Base-by-base conservation (phyloP, 768 basidiomycete genomes). In the Mycena metata region DNA sequence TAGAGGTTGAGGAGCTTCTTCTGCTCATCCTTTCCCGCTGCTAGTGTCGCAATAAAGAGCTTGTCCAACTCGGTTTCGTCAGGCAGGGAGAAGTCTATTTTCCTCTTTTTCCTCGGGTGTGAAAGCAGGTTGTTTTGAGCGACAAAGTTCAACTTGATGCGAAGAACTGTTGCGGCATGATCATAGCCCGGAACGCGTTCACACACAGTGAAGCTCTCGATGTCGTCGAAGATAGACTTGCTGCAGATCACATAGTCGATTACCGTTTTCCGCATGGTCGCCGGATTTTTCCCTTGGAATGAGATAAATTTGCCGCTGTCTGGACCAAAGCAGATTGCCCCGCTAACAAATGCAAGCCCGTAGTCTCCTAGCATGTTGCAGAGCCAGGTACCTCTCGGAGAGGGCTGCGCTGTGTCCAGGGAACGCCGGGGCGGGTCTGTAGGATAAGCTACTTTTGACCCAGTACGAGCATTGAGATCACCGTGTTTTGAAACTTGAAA, bases 171-270 rank as follows among this genome's bases (percentile, higher is more conserved):
- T n/a, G n/a, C 57, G 2, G 65, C 57, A n/a, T 66, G 65, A 39
- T 66, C 65, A 21, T 52, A 66, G 1, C 58, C 65, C 1, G 17
- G 9, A 0, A 42, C 16, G 9, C 26, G n/a, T 13, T 60, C 51
- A 9, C 7, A 2, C 9, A 67, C 42, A 1, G 24, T 47, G 35
- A 67, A 67, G 5, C 11, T 3, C 1, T 19, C 17, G 17, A 67
- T 55, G 0, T 41, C 17, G 12, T 30, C 6, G 30, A n/a, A 67
- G 2, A 54, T 33, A 33, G 35, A 24, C 16, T 12, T n/a, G 1
- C 58, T 60, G 50, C 47, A 51, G 2, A 45, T 51, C 7, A 39
- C 65, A 47, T 66, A 66, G 58, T 66, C 57, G 23, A 66, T 66
- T 1, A 66, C 51, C 13, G 57, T 52, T 4, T n/a, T 19, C 4